These are phyloP conservation scores for Metschnikowia lachancei DNA, from an alignment of 805 yeast genomes.

Conservation along the genomic window DNA sequence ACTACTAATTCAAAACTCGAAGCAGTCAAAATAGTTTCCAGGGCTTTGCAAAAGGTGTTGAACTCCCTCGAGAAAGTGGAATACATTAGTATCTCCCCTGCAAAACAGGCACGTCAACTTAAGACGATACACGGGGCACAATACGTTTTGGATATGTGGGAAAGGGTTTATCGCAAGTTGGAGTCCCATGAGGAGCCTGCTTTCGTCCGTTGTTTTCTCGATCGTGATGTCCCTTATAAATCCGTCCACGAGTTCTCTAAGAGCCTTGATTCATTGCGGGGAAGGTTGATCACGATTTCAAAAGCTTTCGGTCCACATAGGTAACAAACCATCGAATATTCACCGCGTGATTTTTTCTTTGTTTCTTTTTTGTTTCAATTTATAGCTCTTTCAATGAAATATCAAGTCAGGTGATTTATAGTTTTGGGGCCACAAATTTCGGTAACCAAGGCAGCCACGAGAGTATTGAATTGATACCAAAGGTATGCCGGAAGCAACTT, in stretches of 20 bases:
- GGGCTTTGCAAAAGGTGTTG: slow-evolving; percentile 3
- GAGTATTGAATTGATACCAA: no score
- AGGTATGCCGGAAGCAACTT: no score
- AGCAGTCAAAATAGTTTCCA: slow-evolving; percentile 1
- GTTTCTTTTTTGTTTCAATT: no score
- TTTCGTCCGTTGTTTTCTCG: not conserved
- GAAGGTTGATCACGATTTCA: not conserved
- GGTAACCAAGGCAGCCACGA: no score
- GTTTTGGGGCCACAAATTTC: no score
- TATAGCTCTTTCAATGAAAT: no score
- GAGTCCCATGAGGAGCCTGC: not conserved
- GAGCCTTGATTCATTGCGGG: not conserved
- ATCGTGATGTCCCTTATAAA: not conserved
- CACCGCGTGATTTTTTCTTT: no score
- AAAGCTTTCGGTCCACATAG: not conserved
- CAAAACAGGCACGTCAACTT: not conserved
- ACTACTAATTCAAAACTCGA: not conserved
- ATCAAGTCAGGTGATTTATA: no score
- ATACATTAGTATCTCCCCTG: not conserved
- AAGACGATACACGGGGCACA: not conserved
- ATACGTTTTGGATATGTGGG: slow-evolving; percentile 5
- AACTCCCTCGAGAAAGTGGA: not conserved
- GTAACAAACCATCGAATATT: no score
- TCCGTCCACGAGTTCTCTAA: not conserved
- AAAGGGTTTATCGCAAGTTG: not conserved